Conservation (phyloP, 768 basidiomycete genomes). For the Boletus pseudo-olivaceus region DNA sequence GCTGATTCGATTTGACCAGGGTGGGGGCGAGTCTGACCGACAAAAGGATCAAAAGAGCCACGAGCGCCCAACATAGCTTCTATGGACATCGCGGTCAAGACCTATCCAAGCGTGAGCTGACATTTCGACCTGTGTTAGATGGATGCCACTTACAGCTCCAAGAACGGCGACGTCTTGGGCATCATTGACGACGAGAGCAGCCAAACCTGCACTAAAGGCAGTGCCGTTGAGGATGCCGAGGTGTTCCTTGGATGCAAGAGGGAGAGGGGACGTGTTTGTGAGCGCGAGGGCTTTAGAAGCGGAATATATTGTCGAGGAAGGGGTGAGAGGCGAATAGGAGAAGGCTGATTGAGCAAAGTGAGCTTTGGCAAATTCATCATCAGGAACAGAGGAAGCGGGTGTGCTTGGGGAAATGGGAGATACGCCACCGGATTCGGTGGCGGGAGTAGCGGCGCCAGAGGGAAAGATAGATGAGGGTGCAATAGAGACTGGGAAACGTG, state of each 20-base stretch:
- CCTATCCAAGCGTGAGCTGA: conserved; percentile 34
- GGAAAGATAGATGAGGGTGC: conserved; percentile 1
- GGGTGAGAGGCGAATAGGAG: not conserved
- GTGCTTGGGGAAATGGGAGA: conserved; percentile 44
- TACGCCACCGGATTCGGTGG: conserved; percentile 35
- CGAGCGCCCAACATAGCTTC: conserved; percentile 77
- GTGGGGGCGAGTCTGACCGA: conserved; percentile 73
- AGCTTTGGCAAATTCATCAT: conserved; percentile 19
- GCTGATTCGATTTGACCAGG: conserved; percentile 82
- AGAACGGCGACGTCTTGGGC: conserved; percentile 64
- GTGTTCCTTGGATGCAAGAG: conserved; percentile 72
- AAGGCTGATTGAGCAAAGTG: not conserved
- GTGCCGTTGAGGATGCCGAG: conserved; percentile 83
- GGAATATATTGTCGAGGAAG: conserved; percentile 9
- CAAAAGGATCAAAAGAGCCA: conserved; percentile 74
- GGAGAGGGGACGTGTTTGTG: conserved; percentile 61
- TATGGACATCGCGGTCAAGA: conserved; percentile 78
- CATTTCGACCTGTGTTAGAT: not conserved
- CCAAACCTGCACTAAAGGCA: conserved; percentile 79
- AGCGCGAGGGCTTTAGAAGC: conserved; percentile 51
- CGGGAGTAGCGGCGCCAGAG: conserved; percentile 20
- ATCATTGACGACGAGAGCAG: conserved; percentile 67
- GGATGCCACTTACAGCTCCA: conserved; percentile 31
- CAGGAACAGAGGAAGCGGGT: conserved; percentile 25
- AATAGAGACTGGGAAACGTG: conserved; percentile 6